Percentiles rank a stretch among this genome's conserved stretches.
phyloP scores from a whole-genome alignment of 805 yeast genomes.

The Wickerhamiella qilinensis region DNA sequence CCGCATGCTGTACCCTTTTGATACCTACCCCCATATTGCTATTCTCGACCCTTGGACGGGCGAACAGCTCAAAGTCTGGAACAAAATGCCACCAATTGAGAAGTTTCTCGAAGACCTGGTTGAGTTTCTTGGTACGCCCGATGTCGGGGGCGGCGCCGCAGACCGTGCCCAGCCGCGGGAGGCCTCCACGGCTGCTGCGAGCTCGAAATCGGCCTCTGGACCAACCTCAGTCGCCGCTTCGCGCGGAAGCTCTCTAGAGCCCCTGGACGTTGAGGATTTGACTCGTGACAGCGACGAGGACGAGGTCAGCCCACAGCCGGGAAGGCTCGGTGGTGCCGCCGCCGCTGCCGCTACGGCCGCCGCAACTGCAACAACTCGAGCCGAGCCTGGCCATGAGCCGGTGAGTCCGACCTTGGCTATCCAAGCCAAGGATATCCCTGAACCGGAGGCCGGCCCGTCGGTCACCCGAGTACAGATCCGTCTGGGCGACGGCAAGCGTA shows the following conservation, averaged over 20 bases:
- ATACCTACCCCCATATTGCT: constrained; percentile 68
- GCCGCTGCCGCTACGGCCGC: background rate
- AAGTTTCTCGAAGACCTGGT: constrained; percentile 53
- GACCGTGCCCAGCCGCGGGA: background rate
- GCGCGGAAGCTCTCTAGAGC: background rate
- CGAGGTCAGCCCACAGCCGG: too few species aligned
- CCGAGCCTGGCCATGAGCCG: background rate
- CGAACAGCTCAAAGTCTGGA: constrained; percentile 69
- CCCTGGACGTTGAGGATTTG: background rate
- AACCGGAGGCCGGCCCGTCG: constrained; percentile 42
- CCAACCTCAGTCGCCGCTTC: too few species aligned
- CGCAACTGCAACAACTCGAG: background rate
- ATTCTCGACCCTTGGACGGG: constrained; percentile 93
- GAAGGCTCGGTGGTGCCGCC: too few species aligned
- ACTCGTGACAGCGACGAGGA: background rate
- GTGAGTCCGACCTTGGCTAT: constrained; percentile 30
- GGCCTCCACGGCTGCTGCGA: background rate
- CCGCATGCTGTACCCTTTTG: constrained; percentile 54
- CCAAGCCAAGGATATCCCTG: constrained; percentile 35
- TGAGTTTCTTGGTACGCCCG: constrained; percentile 34
- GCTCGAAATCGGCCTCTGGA: background rate
- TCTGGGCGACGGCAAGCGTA: constrained; percentile 70
- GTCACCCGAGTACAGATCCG: constrained; percentile 70
- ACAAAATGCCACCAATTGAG: constrained; percentile 40
- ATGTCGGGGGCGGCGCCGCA: background rate